Base-by-base conservation (phyloP, 129 eudicot genomes). In the Flaveria sonorensis region DNA sequence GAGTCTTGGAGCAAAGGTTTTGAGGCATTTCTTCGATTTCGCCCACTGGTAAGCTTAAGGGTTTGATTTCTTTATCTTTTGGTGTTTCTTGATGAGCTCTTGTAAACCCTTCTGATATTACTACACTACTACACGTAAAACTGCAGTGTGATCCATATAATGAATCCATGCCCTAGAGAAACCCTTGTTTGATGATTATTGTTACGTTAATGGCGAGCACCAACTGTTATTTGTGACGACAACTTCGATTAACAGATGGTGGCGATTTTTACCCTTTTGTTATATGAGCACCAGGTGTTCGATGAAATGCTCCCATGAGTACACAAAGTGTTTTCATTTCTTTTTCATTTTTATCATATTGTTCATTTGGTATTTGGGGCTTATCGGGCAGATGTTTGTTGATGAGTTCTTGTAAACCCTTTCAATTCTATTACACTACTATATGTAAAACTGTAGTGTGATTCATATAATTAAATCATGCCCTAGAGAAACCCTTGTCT, bases 241-340 rank as follows among this genome's bases (percentile, higher is more conserved):
- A 68, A 42, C 72, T 43, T 63, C 0, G n/a, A 68, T 68, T 3
- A 3, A 15, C 7, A 19, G 18, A n/a, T 13, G 18, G n/a, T n/a
- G n/a, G 21, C 0, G 18, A 45, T 13, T 46, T 21, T 64, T n/a
- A 65, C 73, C 20, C 4, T 20, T 46, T 5, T 19, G n/a, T 45
- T 18, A 12, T 68, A 14, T 6, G 57, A 21, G 2, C 60, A 24
- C 74, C 74, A 70, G 12, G 13, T 46, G 42, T 70, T 69, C 39
- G 74, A 43, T 69, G 74, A 69, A 69, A 69, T 45, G 40, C 10
- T 23, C 19, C 40, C 23, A 23, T 46, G 59, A 43, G 12, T 7
- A 46, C 20, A 21, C 42, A 15, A 1, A 55, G 62, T 23, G 24
- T 69, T 69, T 21, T 45, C 4, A 3, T 46, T 23, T 10, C 0